Percentiles rank a stretch among this genome's conserved stretches.
Conservation (phyloP, 2,329 filamentous ascomycete species). For the Beauveria scarabaeidicola region DNA sequence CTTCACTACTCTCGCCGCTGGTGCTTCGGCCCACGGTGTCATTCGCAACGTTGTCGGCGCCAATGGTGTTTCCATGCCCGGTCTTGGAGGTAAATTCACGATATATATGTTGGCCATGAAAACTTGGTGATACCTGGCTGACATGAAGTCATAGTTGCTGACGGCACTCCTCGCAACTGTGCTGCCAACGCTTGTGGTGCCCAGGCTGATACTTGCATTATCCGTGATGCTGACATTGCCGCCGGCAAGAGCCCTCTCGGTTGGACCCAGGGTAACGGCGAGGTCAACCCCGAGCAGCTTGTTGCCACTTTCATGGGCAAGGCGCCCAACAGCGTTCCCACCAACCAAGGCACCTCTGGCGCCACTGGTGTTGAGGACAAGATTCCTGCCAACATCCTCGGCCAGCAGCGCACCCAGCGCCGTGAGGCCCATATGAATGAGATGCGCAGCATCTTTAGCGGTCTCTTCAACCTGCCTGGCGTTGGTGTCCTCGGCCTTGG, state of each 20-base stretch:
- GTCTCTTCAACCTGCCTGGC: conserved; percentile 11
- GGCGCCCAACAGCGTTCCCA: conserved; percentile 21
- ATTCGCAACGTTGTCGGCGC: conserved; percentile 44
- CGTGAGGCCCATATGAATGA: conserved; percentile 8
- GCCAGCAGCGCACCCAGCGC: conserved; percentile 2
- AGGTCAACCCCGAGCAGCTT: conserved; percentile 43
- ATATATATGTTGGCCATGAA: too few species aligned
- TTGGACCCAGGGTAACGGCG: conserved; percentile 45
- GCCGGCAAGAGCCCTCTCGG: conserved; percentile 47
- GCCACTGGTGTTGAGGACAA: conserved; percentile 29
- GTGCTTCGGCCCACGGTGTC: conserved; percentile 39
- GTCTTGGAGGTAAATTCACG: conserved; percentile 24
- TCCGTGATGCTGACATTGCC: conserved; percentile 46
- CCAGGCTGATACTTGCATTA: conserved; percentile 55
- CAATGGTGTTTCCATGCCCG: conserved; percentile 50
- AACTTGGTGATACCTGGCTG: neutral
- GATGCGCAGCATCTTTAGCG: conserved; percentile 13
- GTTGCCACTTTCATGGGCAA: conserved; percentile 49
- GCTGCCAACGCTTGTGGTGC: conserved; percentile 46
- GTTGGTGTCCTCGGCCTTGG: conserved; percentile 16
- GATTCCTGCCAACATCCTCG: conserved; percentile 18
- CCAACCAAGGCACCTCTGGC: conserved; percentile 24
- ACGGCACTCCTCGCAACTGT: conserved; percentile 56
- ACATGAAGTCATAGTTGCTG: conserved; percentile 32
- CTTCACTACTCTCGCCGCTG: neutral